Conservation (phyloP, 129 eudicot genomes). For the Tagetes patula region DNA sequence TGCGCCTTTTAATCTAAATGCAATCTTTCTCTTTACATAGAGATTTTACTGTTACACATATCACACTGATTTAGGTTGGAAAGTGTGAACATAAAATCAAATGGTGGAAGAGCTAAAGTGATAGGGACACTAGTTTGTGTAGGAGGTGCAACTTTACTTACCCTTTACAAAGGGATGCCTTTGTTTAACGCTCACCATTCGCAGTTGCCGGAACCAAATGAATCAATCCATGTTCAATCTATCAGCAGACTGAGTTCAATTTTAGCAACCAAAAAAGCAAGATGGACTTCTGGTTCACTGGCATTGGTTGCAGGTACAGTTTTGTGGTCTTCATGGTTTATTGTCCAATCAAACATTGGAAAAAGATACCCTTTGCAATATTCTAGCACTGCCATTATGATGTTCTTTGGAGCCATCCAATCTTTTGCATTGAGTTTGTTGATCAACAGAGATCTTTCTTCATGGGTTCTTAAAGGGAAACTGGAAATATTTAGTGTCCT, state of each 20-base stretch:
- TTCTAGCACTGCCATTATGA: conserved; percentile 74
- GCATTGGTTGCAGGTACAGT: conserved; percentile 48
- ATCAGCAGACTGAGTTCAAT: conserved; percentile 23
- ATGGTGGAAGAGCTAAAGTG: conserved; percentile 66
- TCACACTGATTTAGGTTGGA: conserved; percentile 48
- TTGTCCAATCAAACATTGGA: conserved; percentile 53
- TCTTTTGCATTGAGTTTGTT: conserved; percentile 49
- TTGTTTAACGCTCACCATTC: conserved; percentile 40
- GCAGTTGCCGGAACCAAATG: conserved; percentile 15
- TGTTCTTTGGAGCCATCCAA: conserved; percentile 65
- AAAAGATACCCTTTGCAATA: conserved; percentile 64
- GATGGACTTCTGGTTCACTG: conserved; percentile 50
- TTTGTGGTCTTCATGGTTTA: conserved; percentile 73
- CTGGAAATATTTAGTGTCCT: conserved; percentile 47
- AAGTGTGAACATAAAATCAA: conserved; percentile 47
- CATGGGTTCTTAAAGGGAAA: conserved; percentile 58
- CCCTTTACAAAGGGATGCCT: conserved; percentile 64
- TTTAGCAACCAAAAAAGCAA: conserved; percentile 28
- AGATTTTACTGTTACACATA: neutral
- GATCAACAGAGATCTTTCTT: conserved; percentile 42
- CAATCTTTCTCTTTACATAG: neutral
- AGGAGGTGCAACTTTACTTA: conserved; percentile 58
- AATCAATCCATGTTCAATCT: conserved; percentile 19
- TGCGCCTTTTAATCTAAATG: neutral
- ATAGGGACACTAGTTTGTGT: conserved; percentile 57